Percentiles rank a stretch among this genome's conserved stretches.
These are phyloP conservation scores for Claviceps sp. DNA, from an alignment of 2,329 filamentous ascomycete genomes.

Conservation along the genomic window DNA sequence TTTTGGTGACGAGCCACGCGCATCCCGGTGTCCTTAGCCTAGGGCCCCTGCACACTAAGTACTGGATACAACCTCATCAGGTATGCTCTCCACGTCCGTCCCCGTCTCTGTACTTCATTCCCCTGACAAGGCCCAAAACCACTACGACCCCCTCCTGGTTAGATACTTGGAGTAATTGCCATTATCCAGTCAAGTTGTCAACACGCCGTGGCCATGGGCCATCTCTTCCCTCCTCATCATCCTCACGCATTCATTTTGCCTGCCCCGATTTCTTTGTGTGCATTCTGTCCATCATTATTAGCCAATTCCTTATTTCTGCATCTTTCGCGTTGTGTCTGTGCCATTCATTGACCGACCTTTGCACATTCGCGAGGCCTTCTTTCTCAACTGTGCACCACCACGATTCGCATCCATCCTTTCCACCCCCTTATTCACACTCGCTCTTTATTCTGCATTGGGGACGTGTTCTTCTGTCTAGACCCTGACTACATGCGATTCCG, in stretches of 20 bases:
- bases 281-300: background rate
- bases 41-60: background rate
- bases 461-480: background rate
- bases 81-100: background rate
- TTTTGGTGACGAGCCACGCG: too few species aligned
- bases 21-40: background rate
- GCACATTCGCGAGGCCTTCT: background rate
- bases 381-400: background rate
- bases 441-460: background rate
- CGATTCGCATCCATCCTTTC: background rate
- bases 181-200: too few species aligned
- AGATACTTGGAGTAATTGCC: too few species aligned
- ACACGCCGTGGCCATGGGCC: background rate
- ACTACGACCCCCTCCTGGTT: background rate
- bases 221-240: background rate
- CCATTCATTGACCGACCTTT: background rate
- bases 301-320: background rate
- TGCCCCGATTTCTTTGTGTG: background rate
- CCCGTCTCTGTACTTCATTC: background rate
- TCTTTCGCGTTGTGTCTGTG: background rate
- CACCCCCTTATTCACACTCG: background rate
- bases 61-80: background rate
- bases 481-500: conserved; percentile 5
- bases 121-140: background rate
- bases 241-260: conserved; percentile 2